Conservation (phyloP, 768 basidiomycete species). For the Mycena sanguinolenta region DNA sequence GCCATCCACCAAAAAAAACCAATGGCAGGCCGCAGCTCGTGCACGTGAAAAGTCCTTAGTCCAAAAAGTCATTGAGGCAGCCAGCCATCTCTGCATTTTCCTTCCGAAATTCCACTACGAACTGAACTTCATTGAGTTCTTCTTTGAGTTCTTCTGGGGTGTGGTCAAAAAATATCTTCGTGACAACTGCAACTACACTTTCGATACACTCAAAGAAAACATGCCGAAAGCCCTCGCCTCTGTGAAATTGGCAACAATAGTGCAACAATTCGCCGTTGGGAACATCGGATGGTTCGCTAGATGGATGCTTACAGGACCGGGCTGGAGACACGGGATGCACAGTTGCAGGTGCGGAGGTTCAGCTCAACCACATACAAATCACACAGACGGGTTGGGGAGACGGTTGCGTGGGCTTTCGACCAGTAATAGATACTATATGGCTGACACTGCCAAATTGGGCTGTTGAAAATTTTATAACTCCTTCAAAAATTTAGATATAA, state of each 20-base stretch:
- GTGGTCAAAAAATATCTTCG: conserved; percentile 20
- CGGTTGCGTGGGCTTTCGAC: no score
- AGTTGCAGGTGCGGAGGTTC: no score
- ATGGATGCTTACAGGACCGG: conserved; percentile 40
- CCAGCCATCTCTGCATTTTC: conserved; percentile 16
- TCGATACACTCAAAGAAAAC: conserved; percentile 34
- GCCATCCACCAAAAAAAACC: no score
- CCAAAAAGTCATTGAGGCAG: conserved; percentile 20
- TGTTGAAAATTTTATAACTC: no score
- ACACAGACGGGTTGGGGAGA: no score
- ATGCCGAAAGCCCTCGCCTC: conserved; percentile 40
- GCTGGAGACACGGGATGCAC: no score
- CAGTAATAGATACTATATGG: no score
- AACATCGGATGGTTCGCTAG: conserved; percentile 19
- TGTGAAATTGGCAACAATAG: conserved; percentile 30
- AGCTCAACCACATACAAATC: no score
- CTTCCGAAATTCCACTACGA: conserved; percentile 24
- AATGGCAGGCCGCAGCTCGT: no score
- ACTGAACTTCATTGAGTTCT: conserved; percentile 27
- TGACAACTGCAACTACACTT: conserved; percentile 20
- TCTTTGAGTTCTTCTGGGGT: no score
- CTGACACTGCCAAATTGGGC: no score
- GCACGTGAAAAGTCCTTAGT: conserved; percentile 14
- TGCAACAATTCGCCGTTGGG: conserved; percentile 29
- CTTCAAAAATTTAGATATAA: no score